These are phyloP conservation scores for Pseudocercospora fuligena DNA, from an alignment of 2,329 filamentous ascomycete species.

Conservation along the genomic window DNA sequence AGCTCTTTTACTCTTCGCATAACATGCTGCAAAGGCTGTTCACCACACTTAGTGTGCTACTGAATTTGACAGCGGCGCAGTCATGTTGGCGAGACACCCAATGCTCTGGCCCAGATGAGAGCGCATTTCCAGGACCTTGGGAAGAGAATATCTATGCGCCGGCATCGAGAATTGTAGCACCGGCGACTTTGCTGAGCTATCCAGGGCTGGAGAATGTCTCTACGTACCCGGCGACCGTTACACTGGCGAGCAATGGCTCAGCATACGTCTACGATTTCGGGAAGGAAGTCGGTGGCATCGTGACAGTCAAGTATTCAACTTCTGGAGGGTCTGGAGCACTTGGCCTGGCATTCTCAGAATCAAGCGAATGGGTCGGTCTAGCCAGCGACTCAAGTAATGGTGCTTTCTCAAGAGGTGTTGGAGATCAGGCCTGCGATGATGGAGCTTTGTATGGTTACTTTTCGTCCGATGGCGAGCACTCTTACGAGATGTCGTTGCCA, in stretches of 20 bases:
- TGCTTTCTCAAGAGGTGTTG: conserved; percentile 37
- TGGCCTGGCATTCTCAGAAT: conserved; percentile 50
- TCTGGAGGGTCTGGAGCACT: conserved; percentile 45
- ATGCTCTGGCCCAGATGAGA: conserved; percentile 56
- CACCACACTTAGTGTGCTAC: background rate
- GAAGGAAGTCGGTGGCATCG: conserved; percentile 61
- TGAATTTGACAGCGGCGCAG: conserved; percentile 16
- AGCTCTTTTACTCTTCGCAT: background rate
- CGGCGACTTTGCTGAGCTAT: conserved; percentile 47
- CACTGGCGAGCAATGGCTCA: conserved; percentile 54
- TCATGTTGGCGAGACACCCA: conserved; percentile 61
- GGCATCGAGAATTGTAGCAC: conserved; percentile 55
- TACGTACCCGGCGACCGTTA: conserved; percentile 37
- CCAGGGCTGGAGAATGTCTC: conserved; percentile 42
- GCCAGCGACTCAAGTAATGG: conserved; percentile 51
- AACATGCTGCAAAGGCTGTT: background rate
- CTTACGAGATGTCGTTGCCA: conserved; percentile 51
- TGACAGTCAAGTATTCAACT: conserved; percentile 56
- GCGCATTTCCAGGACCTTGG: conserved; percentile 63
- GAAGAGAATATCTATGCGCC: conserved; percentile 64
- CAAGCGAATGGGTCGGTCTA: conserved; percentile 50
- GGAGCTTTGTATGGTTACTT: conserved; percentile 55
- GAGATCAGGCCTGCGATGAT: conserved; percentile 41
- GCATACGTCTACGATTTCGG: conserved; percentile 65
- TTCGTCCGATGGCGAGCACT: conserved; percentile 39